Percentiles rank a stretch among this genome's conserved stretches.
phyloP scores from a whole-genome alignment of 1,284 basidiomycete genomes.

The Ganoderma sinense region DNA sequence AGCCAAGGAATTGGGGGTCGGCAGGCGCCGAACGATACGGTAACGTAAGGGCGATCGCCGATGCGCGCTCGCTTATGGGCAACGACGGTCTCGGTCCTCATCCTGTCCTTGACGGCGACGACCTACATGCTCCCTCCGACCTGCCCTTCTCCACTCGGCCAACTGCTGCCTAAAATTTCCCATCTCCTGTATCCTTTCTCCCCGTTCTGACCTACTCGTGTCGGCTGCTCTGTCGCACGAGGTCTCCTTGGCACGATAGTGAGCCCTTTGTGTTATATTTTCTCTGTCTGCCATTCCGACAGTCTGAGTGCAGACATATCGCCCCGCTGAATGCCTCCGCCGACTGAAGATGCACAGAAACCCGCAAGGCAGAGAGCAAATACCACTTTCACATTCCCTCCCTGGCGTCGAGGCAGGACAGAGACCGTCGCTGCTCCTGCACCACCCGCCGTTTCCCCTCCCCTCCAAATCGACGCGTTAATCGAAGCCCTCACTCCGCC shows the following conservation, averaged over 20 bases:
- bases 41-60: slow-evolving; percentile 25
- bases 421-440: slow-evolving; percentile 42
- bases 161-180: neutral
- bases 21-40: slow-evolving; percentile 19
- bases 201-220: neutral
- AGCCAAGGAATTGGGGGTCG: neutral
- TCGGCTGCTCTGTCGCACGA: neutral
- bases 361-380: slow-evolving; percentile 51
- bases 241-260: neutral
- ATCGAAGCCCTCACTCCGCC: slow-evolving; percentile 44
- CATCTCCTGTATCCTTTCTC: neutral
- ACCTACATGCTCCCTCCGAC: slow-evolving; percentile 11
- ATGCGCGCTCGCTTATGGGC: slow-evolving; percentile 1
- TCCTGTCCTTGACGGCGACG: slow-evolving; percentile 7
- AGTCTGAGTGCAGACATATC: neutral
- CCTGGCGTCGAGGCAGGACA: slow-evolving; percentile 49
- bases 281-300: neutral
- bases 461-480: slow-evolving; percentile 41
- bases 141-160: neutral
- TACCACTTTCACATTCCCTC: slow-evolving; percentile 47
- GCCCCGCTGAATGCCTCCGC: slow-evolving; percentile 41
- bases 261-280: neutral
- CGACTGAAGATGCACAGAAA: slow-evolving; percentile 44
- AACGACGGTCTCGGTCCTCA: neutral
- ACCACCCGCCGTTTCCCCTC: slow-evolving; percentile 32